Evolutionary conservation across 495 filamentous ascomycete species (phyloP), one percentile per base, ranked within the genome.

Genomic region (Schizothecium vesticola): DNA sequence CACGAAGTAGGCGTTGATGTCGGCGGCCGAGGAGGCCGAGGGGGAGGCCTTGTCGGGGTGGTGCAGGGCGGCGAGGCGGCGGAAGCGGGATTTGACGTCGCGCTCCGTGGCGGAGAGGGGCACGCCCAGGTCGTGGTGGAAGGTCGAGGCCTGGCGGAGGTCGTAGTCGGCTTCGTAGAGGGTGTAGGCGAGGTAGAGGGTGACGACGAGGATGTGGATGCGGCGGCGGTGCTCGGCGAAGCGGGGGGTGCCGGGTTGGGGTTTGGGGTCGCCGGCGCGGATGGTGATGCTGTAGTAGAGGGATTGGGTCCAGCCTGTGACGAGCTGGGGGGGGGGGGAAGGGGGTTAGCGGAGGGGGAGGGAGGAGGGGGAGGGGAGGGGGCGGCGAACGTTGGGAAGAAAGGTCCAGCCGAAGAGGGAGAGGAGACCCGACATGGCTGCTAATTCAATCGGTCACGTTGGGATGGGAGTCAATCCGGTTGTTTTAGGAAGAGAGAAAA

Each of bases 91-190:
- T 76, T 94, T 93, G 76, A 98, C 86, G 1, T 86, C 85, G 69
- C 87, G 87, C 56, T 95, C 92, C 64, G 88, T 86, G 24, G 88
- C 90, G 66, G 86, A 75, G 29, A 87, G 83, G 10, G 88, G 84
- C 0, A 97, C 82, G 19, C 86, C 86, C 0, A 99, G 84, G 57
- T 86, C 86, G 59, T 86, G 79, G 80, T 97, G 98, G 80, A 91
- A 97, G 81, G 90, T 86, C 24, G 89, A 87, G 0, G 82, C 80
- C 64, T 84, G 81, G 56, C 86, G 90, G 3, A 98, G 80, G 59
- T 91, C 86, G 78, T 91, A 89, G 83, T 97, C 92, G 65, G 91
- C 89, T 80, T 98, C 94, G 81, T 93, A 97, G 72, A 99, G 88
- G 36, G 92, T 97, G 82, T 97, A 98, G 68, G 91, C 80, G 22